Percentiles rank a stretch among this genome's conserved stretches.
Evolutionary conservation across 805 yeast genomes (phyloP).

Genomic region (Peterozyma toletana): DNA sequence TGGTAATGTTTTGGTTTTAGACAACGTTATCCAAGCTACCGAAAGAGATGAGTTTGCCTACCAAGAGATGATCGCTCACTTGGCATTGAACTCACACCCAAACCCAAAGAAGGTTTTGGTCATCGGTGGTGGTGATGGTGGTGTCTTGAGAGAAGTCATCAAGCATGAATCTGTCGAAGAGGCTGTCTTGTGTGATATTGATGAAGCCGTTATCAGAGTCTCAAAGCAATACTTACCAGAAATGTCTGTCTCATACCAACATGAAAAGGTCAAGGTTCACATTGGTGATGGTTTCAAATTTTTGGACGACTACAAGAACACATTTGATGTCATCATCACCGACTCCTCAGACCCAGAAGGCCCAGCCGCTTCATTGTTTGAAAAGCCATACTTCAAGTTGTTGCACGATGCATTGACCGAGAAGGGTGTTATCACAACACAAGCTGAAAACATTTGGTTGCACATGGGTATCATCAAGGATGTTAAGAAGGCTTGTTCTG

Average conservation of each 20-base stretch:
- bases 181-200: slow-evolving; percentile 91
- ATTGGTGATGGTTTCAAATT: slow-evolving; percentile 98
- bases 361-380: slow-evolving; percentile 88
- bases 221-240: slow-evolving; percentile 84
- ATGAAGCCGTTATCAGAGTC: slow-evolving; percentile 83
- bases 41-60: slow-evolving; percentile 97
- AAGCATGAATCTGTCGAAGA: slow-evolving; percentile 83
- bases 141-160: slow-evolving; percentile 90
- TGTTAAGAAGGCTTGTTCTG: slow-evolving; percentile 38
- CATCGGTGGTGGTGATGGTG: slow-evolving; percentile 99
- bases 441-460: slow-evolving; percentile 76
- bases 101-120: slow-evolving; percentile 91
- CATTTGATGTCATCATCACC: slow-evolving; percentile 92
- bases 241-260: slow-evolving; percentile 75
- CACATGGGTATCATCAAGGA: slow-evolving; percentile 44
- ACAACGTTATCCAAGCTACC: slow-evolving; percentile 92
- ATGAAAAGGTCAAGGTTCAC: slow-evolving; percentile 86
- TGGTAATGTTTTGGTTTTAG: slow-evolving; percentile 93
- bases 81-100: slow-evolving; percentile 89
- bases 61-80: slow-evolving; percentile 97
- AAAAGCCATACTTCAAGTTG: slow-evolving; percentile 65
- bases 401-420: slow-evolving; percentile 54
- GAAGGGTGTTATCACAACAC: slow-evolving; percentile 72
- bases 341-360: slow-evolving; percentile 92
- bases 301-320: slow-evolving; percentile 73